Evolutionary conservation across 164 flowering plant genomes (phyloP), one percentile per base, ranked within the genome.

Genomic region (Pachysandra terminalis): DNA sequence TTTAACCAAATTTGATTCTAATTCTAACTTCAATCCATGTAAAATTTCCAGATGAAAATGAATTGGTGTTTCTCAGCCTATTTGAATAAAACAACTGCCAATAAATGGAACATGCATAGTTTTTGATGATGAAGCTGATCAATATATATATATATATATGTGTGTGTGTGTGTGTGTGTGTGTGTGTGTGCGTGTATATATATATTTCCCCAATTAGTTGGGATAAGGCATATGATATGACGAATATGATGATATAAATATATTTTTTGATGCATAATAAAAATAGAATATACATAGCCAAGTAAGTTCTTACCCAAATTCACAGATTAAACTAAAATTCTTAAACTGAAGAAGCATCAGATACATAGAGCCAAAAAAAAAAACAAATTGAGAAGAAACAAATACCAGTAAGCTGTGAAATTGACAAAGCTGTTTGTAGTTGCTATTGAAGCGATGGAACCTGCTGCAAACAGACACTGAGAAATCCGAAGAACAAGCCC

Each of bases 351-450:
- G 23, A n/a, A 25, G 28, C 56, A 48, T 17, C 26, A 22, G 23
- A 37, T 35, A 8, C 19, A 37, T 16, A 7, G 54, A 49, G 52
- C 19, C 22, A 4, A 7, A 40, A 49, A 25, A 26, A 66, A 62
- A 48, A 41, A 9, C 24, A 9, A 66, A 66, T 5, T 55, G 49
- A 28, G n/a, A 5, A 40, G 41, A 13, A 23, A 32, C 1, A 57
- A 56, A 28, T 86, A 90, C 96, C 92, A 83, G 82, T 82, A 86
- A 70, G 92, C 90, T 19, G 96, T 86, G 78, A 70, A 73, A 66
- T 74, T 68, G 75, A 74, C 75, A 81, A 87, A 90, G 55, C 59
- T 63, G 15, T 54, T 10, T 49, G 89, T 77, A 60, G 87, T 77
- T 7, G 82, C 81, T 81, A 87, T 83, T 19, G 81, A 81, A 74